A percentile compares a stretch with the other conserved stretches of the same genome.
These are phyloP conservation scores for Helianthus tuberosus DNA, from an alignment of 129 eudicot genomes.

Conservation along the genomic window DNA sequence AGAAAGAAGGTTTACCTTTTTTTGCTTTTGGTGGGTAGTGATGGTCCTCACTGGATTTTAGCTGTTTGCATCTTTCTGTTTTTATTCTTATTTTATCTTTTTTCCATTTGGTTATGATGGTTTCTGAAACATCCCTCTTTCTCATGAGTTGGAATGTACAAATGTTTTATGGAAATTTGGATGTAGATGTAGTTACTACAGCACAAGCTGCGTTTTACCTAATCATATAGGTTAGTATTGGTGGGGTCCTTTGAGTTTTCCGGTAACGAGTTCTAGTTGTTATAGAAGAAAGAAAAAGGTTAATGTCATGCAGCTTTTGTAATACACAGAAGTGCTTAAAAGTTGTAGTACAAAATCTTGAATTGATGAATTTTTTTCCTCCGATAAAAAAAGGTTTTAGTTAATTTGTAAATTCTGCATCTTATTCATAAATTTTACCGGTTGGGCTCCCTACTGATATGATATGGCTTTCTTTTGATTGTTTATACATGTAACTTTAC, in stretches of 20 bases:
- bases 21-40: conserved; percentile 24
- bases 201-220: too few species aligned
- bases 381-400: neutral
- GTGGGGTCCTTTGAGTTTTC: too few species aligned
- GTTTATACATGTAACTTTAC: neutral
- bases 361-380: neutral
- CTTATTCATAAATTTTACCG: neutral
- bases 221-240: too few species aligned
- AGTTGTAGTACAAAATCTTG: neutral
- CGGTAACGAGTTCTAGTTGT: too few species aligned
- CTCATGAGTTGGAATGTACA: conserved; percentile 13
- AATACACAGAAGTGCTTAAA: neutral
- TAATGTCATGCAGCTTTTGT: too few species aligned
- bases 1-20: conserved; percentile 20
- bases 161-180: conserved; percentile 11
- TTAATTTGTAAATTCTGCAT: neutral
- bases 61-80: conserved; percentile 6
- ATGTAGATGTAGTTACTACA: conserved; percentile 13
- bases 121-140: conserved; percentile 22
- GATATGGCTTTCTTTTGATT: neutral
- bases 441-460: too few species aligned
- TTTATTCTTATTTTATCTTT: neutral
- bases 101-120: conserved; percentile 11
- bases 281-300: too few species aligned
- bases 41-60: conserved; percentile 34